phyloP scores from a whole-genome alignment of 1,284 basidiomycete species.

The Paramarasmius palmivorus region DNA sequence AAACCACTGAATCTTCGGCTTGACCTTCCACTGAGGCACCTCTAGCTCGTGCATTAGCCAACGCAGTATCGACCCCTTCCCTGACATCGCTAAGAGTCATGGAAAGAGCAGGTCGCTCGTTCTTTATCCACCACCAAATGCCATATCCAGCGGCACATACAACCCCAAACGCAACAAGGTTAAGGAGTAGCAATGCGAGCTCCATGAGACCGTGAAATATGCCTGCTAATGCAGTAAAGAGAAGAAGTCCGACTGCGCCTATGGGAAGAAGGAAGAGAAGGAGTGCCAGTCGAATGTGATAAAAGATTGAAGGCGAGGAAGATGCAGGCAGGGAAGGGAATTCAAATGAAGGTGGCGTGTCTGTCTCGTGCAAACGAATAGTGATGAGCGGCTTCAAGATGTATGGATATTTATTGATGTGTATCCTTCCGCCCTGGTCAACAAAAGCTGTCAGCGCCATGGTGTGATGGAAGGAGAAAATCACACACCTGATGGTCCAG shows the following conservation, averaged over 20 bases:
- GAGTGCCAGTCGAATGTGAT: not conserved
- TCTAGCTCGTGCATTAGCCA: no score
- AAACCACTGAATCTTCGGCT: no score
- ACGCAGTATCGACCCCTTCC: no score
- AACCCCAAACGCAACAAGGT: not conserved
- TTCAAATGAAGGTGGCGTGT: not conserved
- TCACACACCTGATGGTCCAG: not conserved
- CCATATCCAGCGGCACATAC: not conserved
- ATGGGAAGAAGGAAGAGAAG: not conserved
- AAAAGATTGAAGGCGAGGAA: not conserved
- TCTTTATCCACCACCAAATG: not conserved
- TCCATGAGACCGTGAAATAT: not conserved
- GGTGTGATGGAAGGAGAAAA: not conserved
- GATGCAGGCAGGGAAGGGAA: not conserved
- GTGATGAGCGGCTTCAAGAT: not conserved
- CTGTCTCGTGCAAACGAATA: not conserved
- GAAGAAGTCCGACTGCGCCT: not conserved
- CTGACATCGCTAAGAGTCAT: no score
- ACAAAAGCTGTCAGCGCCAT: not conserved
- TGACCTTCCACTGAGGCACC: no score
- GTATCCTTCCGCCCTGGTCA: not conserved
- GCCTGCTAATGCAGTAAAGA: not conserved
- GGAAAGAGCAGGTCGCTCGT: no score
- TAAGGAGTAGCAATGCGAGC: not conserved
- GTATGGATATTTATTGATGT: not conserved